Base-by-base conservation (phyloP, 2,329 filamentous ascomycete genomes). In the Beauveria pseudobassiana region DNA sequence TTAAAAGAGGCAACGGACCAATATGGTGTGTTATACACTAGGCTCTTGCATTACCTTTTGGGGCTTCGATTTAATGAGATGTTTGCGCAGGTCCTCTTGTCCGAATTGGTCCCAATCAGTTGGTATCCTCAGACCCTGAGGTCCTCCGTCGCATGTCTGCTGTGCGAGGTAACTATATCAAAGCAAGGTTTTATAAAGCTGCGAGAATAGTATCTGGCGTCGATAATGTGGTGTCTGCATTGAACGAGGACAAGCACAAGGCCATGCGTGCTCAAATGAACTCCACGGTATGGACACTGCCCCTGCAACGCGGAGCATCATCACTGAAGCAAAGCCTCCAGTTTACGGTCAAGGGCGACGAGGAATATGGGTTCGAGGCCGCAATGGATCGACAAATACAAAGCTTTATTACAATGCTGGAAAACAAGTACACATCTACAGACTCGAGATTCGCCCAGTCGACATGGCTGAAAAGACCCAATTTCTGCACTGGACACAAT, bases 401-500 rank as follows among this genome's bases (percentile, higher is more conserved):
- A 16, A 69, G 64, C 26, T 75, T 83, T 18, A 67, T 82, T 12
- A 66, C 74, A 1, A 72, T 84, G 3, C 74, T 85, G 40, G 74
- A 78, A 20, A 66, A 66, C 38, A 80, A 80, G 65, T 85, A 84
- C 59, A 64, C 78, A 9, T 77, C 76, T 3, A 76, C 67, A 1
- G 67, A 73, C 3, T 64, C 62, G 2, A 72, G 1, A 72, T 72
- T 26, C 67, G 67, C 0, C 73, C 72, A 0, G 72, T 84, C 62
- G 80, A 85, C 65, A 70, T 85, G 49, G 78, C 78, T 24, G 71
- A 74, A 45, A 80, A 80, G 64, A 76, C 78, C 3, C 78, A 80
- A 26, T 82, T 77, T 72, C 81, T 61, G 77, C 81, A 1, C 70
- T 84, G 0, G 82, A 85, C 61, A 78, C 81, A 2, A 80, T 85